Percentiles rank a stretch among this genome's conserved stretches.
Evolutionary conservation across 1,139 yeast species (phyloP).

Genomic region (Hemisphaericaspora lyxosophila): DNA sequence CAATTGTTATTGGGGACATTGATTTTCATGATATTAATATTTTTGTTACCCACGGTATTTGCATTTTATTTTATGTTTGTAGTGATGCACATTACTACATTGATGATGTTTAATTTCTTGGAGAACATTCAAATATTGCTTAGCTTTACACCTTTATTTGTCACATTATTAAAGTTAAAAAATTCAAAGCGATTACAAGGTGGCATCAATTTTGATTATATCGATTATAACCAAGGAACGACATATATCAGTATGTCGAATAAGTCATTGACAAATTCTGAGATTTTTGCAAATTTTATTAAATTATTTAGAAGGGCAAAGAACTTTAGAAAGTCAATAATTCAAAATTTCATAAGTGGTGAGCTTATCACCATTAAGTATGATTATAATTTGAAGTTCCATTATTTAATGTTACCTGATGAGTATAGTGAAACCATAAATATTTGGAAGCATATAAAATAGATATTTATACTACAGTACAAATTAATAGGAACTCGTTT

Average conservation of each 20-base stretch:
- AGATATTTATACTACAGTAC: too few species aligned
- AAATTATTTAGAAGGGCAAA: slow-evolving; percentile 33
- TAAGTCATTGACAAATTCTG: slow-evolving; percentile 39
- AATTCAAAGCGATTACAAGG: slow-evolving; percentile 90
- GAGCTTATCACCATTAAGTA: slow-evolving; percentile 30
- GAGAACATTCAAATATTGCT: slow-evolving; percentile 65
- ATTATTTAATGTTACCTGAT: slow-evolving; percentile 45
- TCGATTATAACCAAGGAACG: slow-evolving; percentile 16
- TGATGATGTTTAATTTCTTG: slow-evolving; percentile 50
- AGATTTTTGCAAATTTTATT: slow-evolving; percentile 37
- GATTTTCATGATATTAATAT: slow-evolving; percentile 73
- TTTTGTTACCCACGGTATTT: slow-evolving; percentile 81
- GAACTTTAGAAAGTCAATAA: slow-evolving; percentile 28
- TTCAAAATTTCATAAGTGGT: slow-evolving; percentile 32
- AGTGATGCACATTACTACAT: slow-evolving; percentile 50
- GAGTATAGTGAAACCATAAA: slow-evolving; percentile 31
- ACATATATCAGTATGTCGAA: slow-evolving; percentile 35
- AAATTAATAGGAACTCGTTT: too few species aligned
- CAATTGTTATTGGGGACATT: slow-evolving; percentile 87
- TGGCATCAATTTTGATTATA: slow-evolving; percentile 56
- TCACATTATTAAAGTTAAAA: slow-evolving; percentile 71
- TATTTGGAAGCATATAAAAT: slow-evolving; percentile 30
- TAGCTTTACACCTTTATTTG: slow-evolving; percentile 86
- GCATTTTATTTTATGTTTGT: slow-evolving; percentile 84
- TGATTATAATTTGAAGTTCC: slow-evolving; percentile 32